Evolutionary conservation across 352 stramenopile species (phyloP).

Genomic region (Phytopythium helicoides): DNA sequence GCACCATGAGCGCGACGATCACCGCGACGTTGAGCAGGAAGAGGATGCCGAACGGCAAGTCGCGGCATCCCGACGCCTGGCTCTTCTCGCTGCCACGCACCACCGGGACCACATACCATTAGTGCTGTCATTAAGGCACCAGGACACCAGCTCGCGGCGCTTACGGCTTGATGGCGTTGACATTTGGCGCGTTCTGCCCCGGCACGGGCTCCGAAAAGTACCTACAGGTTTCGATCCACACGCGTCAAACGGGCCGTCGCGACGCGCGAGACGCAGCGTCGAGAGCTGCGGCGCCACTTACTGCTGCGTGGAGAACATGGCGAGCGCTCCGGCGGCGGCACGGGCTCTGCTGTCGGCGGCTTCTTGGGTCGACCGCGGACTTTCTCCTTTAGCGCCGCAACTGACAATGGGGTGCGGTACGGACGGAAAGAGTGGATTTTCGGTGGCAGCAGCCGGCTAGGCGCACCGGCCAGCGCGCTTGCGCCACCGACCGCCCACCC

Average conservation of each 20-base stretch:
- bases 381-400: background rate
- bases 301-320: slow-evolving; percentile 35
- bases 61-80: slow-evolving; percentile 38
- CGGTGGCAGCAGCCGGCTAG: background rate
- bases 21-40: slow-evolving; percentile 76
- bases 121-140: background rate
- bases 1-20: slow-evolving; percentile 62
- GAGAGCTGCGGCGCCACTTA: background rate
- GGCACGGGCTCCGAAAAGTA: slow-evolving; percentile 32
- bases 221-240: slow-evolving; percentile 6
- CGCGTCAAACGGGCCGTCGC: background rate
- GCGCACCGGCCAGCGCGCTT: background rate
- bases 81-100: slow-evolving; percentile 5
- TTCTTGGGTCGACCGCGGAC: background rate
- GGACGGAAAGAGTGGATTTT: background rate
- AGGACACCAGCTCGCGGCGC: background rate
- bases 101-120: background rate
- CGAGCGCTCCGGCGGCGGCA: background rate
- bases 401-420: background rate
- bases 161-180: slow-evolving; percentile 72
- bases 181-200: slow-evolving; percentile 35
- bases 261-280: too few species aligned
- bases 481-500: background rate
- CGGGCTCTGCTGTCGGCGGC: background rate
- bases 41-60: slow-evolving; percentile 77